Evolutionary conservation across 768 basidiomycete genomes (phyloP), one percentile per base, ranked within the genome.

Genomic region (Kwoniella sp.): DNA sequence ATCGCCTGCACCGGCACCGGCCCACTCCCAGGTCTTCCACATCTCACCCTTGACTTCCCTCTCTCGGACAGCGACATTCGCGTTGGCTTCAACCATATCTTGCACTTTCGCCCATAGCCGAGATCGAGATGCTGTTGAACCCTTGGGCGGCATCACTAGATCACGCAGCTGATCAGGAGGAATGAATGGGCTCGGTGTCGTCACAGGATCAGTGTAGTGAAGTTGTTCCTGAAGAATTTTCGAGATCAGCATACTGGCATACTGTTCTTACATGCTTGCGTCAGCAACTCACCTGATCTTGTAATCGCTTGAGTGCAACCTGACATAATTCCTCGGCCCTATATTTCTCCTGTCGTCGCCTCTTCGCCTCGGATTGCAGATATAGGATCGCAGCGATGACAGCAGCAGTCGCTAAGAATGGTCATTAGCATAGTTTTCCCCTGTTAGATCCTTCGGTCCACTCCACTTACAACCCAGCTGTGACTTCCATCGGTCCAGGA

Each of bases 11-110:
- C 47, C 44, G 17, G 73, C 70, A 1, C 78, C 78, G 6, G 65
- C 58, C 78, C 78, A 79, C 50, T 79, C 73, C 78, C 78, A 79
- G 0, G 74, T 77, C 61, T 68, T 69, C 77, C 77, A 79, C 24
- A 76, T 50, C 56, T 77, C 78, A 0, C 76, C 78, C 25, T 61
- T 63, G 21, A 78, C 67, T 55, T 78, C 78, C 51, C 69, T 55
- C 47, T 79, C 78, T 48, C 71, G 55, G 30, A 70, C 68, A 8
- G 70, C 63, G 17, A 79, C 75, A 65, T 79, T 79, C 15, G 78
- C 74, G 56, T 79, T 79, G 55, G 48, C 57, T 60, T 79, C 74
- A 1, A 79, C 65, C n/a, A 70, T 47, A n/a, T 67, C 66, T 33
- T 69, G 60, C 6, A 79, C 75, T 22, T 54, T 57, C 2, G 57